Base-by-base conservation (phyloP, 345 rosid species). In the Punica granatum region DNA sequence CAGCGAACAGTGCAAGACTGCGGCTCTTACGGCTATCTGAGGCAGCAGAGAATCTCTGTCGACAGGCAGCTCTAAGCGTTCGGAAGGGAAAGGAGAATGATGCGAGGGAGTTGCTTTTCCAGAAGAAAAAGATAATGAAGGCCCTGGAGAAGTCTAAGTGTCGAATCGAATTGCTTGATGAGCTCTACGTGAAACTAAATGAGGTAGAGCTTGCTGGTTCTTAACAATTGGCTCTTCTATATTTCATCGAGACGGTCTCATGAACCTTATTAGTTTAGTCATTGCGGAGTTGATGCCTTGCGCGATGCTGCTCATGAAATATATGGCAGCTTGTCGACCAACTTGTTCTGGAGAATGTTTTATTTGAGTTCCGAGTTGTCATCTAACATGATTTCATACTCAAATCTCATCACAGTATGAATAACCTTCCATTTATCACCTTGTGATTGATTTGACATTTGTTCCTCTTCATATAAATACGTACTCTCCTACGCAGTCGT, bases 81-180 rank as follows among this genome's bases (percentile, higher is more conserved):
- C 80, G 75, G 62, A 83, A 74, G 7, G 96, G 97, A 41, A 84
- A 82, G 69, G 97, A 85, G 65, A 76, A 83, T 75, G 96, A 90
- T 54, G 97, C 98, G 6, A 84, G 90, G 75, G 89, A 88, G 23
- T 64, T 88, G 30, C 93, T 90, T 67, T 72, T 79, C 70, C 97
- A 92, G 83, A 92, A 90, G 88, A 86, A 88, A 81, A 92, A 81
- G 77, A 89, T 92, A 64, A 72, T 87, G 87, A 79, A 83, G 41
- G 98, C 96, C 39, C 74, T 92, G 67, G 93, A 90, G 70, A 86
- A 80, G 69, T 87, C 97, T 0, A 90, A 79, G 80, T 69, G 77
- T 61, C 91, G 98, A 62, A 87, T 90, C 65, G 89, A 80, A 67
- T 75, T 90, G 82, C 78, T 92, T 15, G 92, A 88, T 71, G 73